A percentile compares a stretch with the other conserved stretches of the same genome.
These are phyloP conservation scores for Saxophila tyrrhenica DNA, from an alignment of 495 filamentous ascomycete genomes.

Conservation along the genomic window DNA sequence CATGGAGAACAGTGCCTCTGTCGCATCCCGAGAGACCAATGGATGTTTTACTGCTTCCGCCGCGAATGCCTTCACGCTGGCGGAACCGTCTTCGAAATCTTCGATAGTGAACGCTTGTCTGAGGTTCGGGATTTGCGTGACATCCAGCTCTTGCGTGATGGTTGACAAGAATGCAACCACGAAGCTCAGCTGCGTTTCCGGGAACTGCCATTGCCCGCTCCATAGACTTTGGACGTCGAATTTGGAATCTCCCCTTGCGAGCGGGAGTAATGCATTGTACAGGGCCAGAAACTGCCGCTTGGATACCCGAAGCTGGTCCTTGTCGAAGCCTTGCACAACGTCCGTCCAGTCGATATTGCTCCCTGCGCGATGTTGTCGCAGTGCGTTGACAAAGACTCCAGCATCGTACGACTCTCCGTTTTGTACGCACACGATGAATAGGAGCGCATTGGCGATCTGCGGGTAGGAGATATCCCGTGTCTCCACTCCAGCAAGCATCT, in stretches of 20 bases:
- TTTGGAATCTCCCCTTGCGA: conserved; percentile 48
- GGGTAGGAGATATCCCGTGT: conserved; percentile 64
- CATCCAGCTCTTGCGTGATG: conserved; percentile 62
- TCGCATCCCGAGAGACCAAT: conserved; percentile 75
- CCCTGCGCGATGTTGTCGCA: conserved; percentile 43
- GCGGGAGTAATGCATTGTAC: conserved; percentile 60
- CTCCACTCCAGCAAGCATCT: conserved; percentile 54
- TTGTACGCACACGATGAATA: conserved; percentile 68
- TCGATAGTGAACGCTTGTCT: conserved; percentile 64
- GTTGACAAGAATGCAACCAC: conserved; percentile 67
- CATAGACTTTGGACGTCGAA: conserved; percentile 76
- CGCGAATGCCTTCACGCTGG: conserved; percentile 57
- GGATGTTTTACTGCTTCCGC: conserved; percentile 71
- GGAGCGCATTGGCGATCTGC: conserved; percentile 68
- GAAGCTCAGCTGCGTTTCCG: conserved; percentile 81
- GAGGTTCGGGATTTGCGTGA: conserved; percentile 67
- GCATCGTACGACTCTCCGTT: conserved; percentile 57
- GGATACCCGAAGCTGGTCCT: conserved; percentile 60
- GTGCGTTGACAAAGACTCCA: conserved; percentile 57
- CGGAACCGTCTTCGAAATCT: conserved; percentile 62
- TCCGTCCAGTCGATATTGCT: conserved; percentile 67
- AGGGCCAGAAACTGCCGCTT: conserved; percentile 68
- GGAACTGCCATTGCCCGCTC: conserved; percentile 81
- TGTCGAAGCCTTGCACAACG: conserved; percentile 74
- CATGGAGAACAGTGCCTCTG: conserved; percentile 47